Evolutionary conservation across 371 early-diverging fungal species (phyloP).

Genomic region (Haplosporangium sp.): DNA sequence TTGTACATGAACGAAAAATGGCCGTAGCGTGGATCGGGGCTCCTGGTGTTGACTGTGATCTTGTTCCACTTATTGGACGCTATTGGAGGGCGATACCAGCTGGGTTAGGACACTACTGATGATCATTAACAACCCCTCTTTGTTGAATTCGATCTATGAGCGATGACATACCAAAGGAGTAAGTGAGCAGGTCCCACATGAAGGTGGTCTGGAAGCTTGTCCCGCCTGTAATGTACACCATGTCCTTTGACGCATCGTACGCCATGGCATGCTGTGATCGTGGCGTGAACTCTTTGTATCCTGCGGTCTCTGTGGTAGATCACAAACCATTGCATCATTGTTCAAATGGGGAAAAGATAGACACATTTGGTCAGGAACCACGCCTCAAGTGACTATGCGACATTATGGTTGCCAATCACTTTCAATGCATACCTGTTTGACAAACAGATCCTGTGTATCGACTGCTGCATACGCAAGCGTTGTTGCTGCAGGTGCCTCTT

Average conservation of each 20-base stretch:
- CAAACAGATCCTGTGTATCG: conserved; percentile 36
- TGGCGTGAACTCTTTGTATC: conserved; percentile 33
- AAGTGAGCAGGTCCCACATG: conserved; percentile 24
- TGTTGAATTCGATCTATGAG: background rate
- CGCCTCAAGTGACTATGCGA: background rate
- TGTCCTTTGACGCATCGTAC: conserved; percentile 36
- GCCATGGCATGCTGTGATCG: conserved; percentile 52
- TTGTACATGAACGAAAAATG: conserved; percentile 47
- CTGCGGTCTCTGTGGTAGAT: conserved; percentile 26
- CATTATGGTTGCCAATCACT: background rate
- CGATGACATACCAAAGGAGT: conserved; percentile 26
- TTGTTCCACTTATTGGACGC: conserved; percentile 44
- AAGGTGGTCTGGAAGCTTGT: conserved; percentile 7
- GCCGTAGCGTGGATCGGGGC: conserved; percentile 33
- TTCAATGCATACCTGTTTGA: conserved; percentile 31
- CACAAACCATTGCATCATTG: background rate
- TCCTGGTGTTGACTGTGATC: background rate
- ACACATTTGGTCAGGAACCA: background rate
- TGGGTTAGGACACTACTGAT: too few species aligned
- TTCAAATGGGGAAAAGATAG: background rate
- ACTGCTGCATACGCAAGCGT: conserved; percentile 22
- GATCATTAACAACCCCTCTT: background rate
- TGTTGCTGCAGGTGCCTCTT: conserved; percentile 28
- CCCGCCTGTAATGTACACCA: conserved; percentile 52
- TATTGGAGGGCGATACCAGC: background rate